Evolutionary conservation across 2,329 filamentous ascomycete species (phyloP).

Genomic region (Colletotrichum acutatum): DNA sequence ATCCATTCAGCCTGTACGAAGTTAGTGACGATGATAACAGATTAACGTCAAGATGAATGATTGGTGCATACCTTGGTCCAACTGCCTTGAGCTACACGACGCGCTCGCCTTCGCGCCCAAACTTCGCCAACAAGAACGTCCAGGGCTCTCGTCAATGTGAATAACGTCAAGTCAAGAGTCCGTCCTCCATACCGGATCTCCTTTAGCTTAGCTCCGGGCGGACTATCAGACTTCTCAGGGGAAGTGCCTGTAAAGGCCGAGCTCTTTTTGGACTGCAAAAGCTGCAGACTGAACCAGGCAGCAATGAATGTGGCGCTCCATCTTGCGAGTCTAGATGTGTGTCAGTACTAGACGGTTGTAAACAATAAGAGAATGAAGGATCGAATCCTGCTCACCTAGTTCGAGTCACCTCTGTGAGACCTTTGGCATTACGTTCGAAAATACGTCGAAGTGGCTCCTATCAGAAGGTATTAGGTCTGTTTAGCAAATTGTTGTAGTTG

Average conservation of each 20-base stretch:
- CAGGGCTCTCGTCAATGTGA: slow-evolving; percentile 76
- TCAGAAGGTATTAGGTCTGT: background rate
- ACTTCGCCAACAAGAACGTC: slow-evolving; percentile 76
- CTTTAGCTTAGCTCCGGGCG: slow-evolving; percentile 41
- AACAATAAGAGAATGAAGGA: background rate
- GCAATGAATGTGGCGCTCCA: slow-evolving; percentile 69
- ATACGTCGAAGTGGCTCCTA: slow-evolving; percentile 39
- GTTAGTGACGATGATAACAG: background rate
- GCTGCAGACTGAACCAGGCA: slow-evolving; percentile 65
- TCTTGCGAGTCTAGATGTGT: slow-evolving; percentile 59
- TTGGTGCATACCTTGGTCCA: slow-evolving; percentile 58
- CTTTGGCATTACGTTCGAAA: slow-evolving; percentile 38
- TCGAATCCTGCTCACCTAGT: slow-evolving; percentile 29
- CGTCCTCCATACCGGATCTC: slow-evolving; percentile 66
- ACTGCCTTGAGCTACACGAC: slow-evolving; percentile 54
- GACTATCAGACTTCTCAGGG: slow-evolving; percentile 42
- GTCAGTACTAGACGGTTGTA: slow-evolving; percentile 34
- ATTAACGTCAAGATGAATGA: background rate
- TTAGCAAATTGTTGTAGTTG: no score
- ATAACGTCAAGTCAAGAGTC: slow-evolving; percentile 86
- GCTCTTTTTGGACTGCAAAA: slow-evolving; percentile 67
- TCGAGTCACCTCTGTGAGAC: slow-evolving; percentile 39
- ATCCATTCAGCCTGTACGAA: slow-evolving; percentile 51
- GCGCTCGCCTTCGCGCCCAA: slow-evolving; percentile 65
- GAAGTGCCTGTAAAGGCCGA: slow-evolving; percentile 54